Evolutionary conservation across 805 yeast genomes (phyloP).

Genomic region (Sporopachydermia lactativora): DNA sequence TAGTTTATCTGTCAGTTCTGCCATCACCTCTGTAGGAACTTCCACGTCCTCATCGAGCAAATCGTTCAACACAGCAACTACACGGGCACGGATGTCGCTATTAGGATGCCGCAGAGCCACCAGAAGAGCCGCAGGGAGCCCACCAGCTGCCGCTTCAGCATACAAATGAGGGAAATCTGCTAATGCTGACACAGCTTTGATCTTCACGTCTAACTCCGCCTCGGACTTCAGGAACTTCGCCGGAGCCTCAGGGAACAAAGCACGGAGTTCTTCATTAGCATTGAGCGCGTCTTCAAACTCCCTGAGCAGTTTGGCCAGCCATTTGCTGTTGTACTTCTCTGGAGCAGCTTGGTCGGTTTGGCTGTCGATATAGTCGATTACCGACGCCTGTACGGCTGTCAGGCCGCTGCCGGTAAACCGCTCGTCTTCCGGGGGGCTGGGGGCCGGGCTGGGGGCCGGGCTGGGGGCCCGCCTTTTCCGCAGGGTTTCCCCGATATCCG

Average conservation of each 20-base stretch:
- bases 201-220: conserved; percentile 9
- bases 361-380: background rate
- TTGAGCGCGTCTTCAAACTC: conserved; percentile 17
- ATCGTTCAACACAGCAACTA: conserved; percentile 6
- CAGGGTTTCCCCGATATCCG: too few species aligned
- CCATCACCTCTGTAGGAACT: background rate
- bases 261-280: conserved; percentile 10
- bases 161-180: conserved; percentile 5
- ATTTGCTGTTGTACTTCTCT: background rate
- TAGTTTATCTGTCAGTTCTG: background rate
- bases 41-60: conserved; percentile 6
- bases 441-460: too few species aligned
- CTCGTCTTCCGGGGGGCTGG: background rate
- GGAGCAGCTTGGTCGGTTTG: background rate
- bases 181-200: conserved; percentile 9
- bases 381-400: background rate
- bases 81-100: conserved; percentile 8
- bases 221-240: conserved; percentile 14
- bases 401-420: conserved; percentile 1
- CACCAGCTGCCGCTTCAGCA: conserved; percentile 5
- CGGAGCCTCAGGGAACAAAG: conserved; percentile 10
- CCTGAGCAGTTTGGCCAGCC: background rate
- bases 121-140: conserved; percentile 7
- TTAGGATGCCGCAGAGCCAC: conserved; percentile 10
- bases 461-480: too few species aligned